Evolutionary conservation across 1,284 basidiomycete species (phyloP).

Genomic region (Phlebopus sp.): DNA sequence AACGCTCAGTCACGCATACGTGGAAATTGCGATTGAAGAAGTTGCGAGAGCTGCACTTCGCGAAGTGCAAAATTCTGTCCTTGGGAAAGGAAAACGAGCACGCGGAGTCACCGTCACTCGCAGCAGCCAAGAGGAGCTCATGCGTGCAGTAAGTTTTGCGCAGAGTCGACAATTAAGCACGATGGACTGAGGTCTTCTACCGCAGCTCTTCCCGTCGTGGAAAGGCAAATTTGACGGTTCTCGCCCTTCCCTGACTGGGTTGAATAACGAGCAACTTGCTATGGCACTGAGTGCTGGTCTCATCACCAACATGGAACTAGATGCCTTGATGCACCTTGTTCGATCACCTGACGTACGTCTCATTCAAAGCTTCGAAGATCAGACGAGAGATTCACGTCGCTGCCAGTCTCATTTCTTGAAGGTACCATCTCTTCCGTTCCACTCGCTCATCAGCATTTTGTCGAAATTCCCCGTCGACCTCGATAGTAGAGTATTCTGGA

Average conservation of each 20-base stretch:
- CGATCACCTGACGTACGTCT: conserved; percentile 66
- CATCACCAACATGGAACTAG: conserved; percentile 62
- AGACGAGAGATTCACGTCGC: conserved; percentile 7
- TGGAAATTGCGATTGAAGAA: conserved; percentile 60
- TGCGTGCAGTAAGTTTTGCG: conserved; percentile 58
- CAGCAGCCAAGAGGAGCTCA: conserved; percentile 73
- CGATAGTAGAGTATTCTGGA: conserved; percentile 72
- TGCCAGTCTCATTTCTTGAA: conserved; percentile 77
- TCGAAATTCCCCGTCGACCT: conserved; percentile 72
- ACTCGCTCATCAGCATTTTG: conserved; percentile 66
- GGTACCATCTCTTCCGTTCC: conserved; percentile 74
- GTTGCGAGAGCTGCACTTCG: conserved; percentile 65
- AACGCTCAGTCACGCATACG: conserved; percentile 76
- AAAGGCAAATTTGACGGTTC: conserved; percentile 69
- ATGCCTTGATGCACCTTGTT: conserved; percentile 62
- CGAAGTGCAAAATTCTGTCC: conserved; percentile 59
- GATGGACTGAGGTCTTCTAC: conserved; percentile 9
- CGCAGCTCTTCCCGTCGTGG: conserved; percentile 75
- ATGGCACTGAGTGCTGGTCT: conserved; percentile 58
- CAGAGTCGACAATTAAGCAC: background rate
- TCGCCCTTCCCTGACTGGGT: conserved; percentile 59
- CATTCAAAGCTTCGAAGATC: conserved; percentile 4
- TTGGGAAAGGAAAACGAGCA: conserved; percentile 70
- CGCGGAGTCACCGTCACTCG: conserved; percentile 78
- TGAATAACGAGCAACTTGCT: conserved; percentile 54